Percentiles rank a stretch among this genome's conserved stretches.
Evolutionary conservation across 2,329 filamentous ascomycete genomes (phyloP).

Genomic region (Stagonosporopsis tanaceti): DNA sequence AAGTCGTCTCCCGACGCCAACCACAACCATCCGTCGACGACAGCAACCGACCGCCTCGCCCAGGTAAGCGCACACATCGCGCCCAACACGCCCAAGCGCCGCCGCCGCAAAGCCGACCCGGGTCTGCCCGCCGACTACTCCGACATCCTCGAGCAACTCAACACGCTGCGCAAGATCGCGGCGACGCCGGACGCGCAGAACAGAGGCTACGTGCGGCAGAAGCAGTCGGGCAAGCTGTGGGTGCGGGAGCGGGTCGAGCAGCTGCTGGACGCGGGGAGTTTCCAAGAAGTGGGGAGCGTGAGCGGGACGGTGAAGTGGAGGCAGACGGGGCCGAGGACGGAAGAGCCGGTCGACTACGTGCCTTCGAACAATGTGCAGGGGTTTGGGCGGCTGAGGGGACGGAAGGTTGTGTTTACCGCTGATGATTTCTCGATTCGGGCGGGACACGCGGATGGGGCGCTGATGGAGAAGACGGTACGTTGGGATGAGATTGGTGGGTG

Average conservation of each 20-base stretch:
- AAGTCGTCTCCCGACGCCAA: slow-evolving; percentile 19
- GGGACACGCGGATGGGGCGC: slow-evolving; percentile 69
- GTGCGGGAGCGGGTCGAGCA: slow-evolving; percentile 67
- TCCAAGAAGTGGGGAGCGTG: slow-evolving; percentile 67
- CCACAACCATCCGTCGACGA: slow-evolving; percentile 19
- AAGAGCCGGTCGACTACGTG: slow-evolving; percentile 61
- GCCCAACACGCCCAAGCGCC: slow-evolving; percentile 47
- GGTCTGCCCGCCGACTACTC: slow-evolving; percentile 67
- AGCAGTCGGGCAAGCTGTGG: slow-evolving; percentile 70
- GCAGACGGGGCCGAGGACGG: slow-evolving; percentile 53
- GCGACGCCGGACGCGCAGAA: slow-evolving; percentile 62
- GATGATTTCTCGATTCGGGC: slow-evolving; percentile 71
- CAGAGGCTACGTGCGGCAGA: slow-evolving; percentile 69
- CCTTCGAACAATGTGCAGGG: slow-evolving; percentile 72
- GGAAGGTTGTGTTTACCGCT: slow-evolving; percentile 67
- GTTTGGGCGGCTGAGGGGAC: slow-evolving; percentile 60
- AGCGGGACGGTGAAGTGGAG: slow-evolving; percentile 68
- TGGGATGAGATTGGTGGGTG: too few species aligned
- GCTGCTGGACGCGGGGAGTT: slow-evolving; percentile 64
- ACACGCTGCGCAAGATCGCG: slow-evolving; percentile 60
- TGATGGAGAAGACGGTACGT: slow-evolving; percentile 62
- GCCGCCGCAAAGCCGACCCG: slow-evolving; percentile 47
- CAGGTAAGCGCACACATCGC: slow-evolving; percentile 58
- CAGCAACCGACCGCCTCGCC: slow-evolving; percentile 55
- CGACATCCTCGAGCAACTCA: slow-evolving; percentile 67